Base-by-base conservation (phyloP, 2,329 filamentous ascomycete genomes). In the Fusarium virguliforme region DNA sequence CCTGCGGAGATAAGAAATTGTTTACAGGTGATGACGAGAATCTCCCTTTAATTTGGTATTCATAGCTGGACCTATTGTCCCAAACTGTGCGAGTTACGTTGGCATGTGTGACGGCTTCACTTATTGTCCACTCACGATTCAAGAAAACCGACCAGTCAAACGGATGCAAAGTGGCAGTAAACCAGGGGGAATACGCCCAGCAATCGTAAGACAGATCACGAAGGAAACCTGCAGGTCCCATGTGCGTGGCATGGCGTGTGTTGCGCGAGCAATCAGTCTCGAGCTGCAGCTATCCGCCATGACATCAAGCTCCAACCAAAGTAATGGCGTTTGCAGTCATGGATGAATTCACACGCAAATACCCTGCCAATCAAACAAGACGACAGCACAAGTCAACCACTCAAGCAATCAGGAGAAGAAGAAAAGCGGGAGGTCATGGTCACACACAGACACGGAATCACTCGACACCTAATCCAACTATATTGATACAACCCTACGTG, bases 221-320 rank as follows among this genome's bases (percentile, higher is more conserved):
- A 26, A 9, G 43, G 26, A 30, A 48, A n/a, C 15, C 43, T 26
- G 43, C 15, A n/a, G 32, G 26, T 18, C 18, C 15, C 26, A 48
- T 48, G 43, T 48, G 43, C 26, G 15, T 48, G 43, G 43, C 15
- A 48, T 22, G 10, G 43, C 13, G 28, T 30, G 26, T 34, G 32
- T 24, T 35, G 7, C 15, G 12, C 8, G 15, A n/a, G 22, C 35
- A 64, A 56, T 51, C 18, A 41, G 6, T n/a, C 18, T 34, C n/a
- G 8, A 28, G 32, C 41, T 48, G 46, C 51, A 26, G 13, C 50
- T 35, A 37, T 22, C 38, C 43, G 41, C 15, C 10, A 32, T 35
- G n/a, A 15, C 35, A 43, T 67, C 50, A 28, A 54, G 34, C 34
- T 15, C 26, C 54, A 57, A 41, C 26, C 37, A 34, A 22, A 18